Evolutionary conservation across 495 filamentous ascomycete species (phyloP).

Genomic region (Letharia columbiana): DNA sequence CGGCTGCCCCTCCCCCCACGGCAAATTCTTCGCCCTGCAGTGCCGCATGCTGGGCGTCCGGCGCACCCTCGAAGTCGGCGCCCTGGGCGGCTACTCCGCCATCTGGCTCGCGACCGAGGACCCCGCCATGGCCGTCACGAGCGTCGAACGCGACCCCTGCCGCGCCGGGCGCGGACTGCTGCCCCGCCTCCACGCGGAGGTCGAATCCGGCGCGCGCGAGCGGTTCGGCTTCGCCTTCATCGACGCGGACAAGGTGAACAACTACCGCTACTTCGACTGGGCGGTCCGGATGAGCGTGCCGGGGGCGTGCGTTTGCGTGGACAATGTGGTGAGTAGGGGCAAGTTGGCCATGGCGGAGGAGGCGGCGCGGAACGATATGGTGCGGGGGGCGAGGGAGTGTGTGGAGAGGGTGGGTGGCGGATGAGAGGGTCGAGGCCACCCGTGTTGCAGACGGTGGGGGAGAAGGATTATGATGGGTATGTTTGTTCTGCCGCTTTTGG

Average conservation of each 20-base stretch:
- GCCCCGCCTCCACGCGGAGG: constrained; percentile 30
- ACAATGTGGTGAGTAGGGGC: constrained; percentile 38
- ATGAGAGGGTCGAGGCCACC: constrained; percentile 39
- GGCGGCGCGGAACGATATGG: constrained; percentile 23
- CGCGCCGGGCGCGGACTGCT: constrained; percentile 41
- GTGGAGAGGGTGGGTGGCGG: constrained; percentile 40
- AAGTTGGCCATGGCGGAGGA: constrained; percentile 17
- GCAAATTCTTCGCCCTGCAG: constrained; percentile 37
- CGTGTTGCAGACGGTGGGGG: constrained; percentile 43
- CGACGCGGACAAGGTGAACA: constrained; percentile 43
- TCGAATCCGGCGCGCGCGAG: constrained; percentile 20
- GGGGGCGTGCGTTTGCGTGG: constrained; percentile 37
- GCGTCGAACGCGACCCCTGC: constrained; percentile 39
- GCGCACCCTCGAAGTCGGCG: constrained; percentile 44
- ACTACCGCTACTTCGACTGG: constrained; percentile 41
- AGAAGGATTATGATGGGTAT: constrained; percentile 45
- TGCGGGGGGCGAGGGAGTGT: constrained; percentile 25
- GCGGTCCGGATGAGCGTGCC: constrained; percentile 34
- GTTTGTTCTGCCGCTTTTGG: background rate
- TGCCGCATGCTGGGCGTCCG: constrained; percentile 32
- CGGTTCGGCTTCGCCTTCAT: constrained; percentile 45
- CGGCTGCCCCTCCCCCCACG: constrained; percentile 33
- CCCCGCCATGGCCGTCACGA: constrained; percentile 33
- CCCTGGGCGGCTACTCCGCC: constrained; percentile 43
- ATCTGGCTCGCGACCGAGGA: constrained; percentile 43